Percentiles rank a stretch among this genome's conserved stretches.
Evolutionary conservation across 495 filamentous ascomycete genomes (phyloP).

Genomic region (Hypoxylon lenormandii): DNA sequence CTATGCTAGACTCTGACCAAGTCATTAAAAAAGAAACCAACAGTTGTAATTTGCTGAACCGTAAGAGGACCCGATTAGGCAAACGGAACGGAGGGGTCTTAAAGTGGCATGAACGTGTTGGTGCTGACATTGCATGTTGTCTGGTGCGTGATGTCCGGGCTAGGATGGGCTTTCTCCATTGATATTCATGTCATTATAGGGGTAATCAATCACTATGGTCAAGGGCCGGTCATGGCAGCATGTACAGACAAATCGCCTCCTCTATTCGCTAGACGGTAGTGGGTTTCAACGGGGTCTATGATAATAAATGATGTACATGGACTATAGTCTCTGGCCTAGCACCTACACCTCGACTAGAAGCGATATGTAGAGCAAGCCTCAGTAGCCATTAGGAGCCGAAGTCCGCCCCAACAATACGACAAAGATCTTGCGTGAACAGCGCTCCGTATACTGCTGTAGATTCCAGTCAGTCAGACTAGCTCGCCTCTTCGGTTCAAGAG

Average conservation of each 20-base stretch:
- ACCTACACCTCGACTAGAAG: neutral
- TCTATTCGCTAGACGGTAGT: constrained; percentile 18
- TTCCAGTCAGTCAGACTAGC: neutral
- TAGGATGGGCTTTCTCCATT: constrained; percentile 20
- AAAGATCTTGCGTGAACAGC: neutral
- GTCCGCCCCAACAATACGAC: neutral
- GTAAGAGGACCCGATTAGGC: constrained; percentile 31
- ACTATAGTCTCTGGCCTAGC: neutral
- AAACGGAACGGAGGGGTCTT: constrained; percentile 38
- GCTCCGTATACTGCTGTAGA: neutral
- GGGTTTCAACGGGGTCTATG: neutral
- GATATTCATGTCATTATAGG: constrained; percentile 27
- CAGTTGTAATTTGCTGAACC: constrained; percentile 14
- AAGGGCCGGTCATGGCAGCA: constrained; percentile 9
- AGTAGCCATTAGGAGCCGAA: neutral
- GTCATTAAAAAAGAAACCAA: constrained; percentile 21
- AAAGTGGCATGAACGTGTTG: constrained; percentile 32
- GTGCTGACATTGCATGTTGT: constrained; percentile 46
- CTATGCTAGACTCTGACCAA: constrained; percentile 21
- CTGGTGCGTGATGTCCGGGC: constrained; percentile 19
- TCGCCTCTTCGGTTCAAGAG: neutral
- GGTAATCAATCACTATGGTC: constrained; percentile 25
- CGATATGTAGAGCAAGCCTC: neutral
- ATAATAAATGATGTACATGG: constrained; percentile 10
- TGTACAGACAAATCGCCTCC: constrained; percentile 2